A percentile compares a stretch with the other conserved stretches of the same genome.
Evolutionary conservation across 78 protist species (phyloP).

Genomic region (Chrysochromulina parva): DNA sequence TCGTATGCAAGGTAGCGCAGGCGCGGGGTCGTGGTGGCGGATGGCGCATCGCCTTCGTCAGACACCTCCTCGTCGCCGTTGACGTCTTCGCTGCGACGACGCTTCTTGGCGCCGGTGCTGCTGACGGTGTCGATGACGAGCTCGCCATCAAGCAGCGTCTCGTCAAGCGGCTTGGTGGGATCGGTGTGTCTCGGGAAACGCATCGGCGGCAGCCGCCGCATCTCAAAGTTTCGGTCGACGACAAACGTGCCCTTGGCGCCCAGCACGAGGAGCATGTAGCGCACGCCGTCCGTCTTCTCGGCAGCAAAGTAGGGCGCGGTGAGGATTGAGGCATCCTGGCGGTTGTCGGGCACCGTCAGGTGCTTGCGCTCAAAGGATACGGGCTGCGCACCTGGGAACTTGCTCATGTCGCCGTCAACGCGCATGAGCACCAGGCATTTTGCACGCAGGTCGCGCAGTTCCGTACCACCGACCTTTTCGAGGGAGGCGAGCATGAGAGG

Average conservation of each 20-base stretch:
- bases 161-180: neutral
- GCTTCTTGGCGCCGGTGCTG: no score
- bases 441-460: neutral
- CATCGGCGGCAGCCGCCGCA: neutral
- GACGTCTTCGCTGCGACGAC: no score
- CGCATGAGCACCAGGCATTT: neutral
- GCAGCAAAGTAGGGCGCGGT: neutral
- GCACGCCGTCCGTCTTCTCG: slow-evolving; percentile 59
- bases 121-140: slow-evolving; percentile 10
- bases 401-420: neutral
- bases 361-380: slow-evolving; percentile 37
- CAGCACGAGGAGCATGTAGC: slow-evolving; percentile 24
- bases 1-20: slow-evolving; percentile 28
- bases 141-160: slow-evolving; percentile 49
- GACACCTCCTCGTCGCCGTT: neutral
- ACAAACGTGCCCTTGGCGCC: neutral
- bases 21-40: neutral
- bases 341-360: neutral
- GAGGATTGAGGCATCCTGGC: neutral
- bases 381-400: slow-evolving; percentile 54
- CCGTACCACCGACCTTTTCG: neutral
- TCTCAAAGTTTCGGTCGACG: slow-evolving; percentile 24
- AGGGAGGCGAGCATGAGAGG: neutral
- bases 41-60: neutral
- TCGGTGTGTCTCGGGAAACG: neutral